phyloP scores from a whole-genome alignment of 345 rosid genomes.

The Populus pruinosa region DNA sequence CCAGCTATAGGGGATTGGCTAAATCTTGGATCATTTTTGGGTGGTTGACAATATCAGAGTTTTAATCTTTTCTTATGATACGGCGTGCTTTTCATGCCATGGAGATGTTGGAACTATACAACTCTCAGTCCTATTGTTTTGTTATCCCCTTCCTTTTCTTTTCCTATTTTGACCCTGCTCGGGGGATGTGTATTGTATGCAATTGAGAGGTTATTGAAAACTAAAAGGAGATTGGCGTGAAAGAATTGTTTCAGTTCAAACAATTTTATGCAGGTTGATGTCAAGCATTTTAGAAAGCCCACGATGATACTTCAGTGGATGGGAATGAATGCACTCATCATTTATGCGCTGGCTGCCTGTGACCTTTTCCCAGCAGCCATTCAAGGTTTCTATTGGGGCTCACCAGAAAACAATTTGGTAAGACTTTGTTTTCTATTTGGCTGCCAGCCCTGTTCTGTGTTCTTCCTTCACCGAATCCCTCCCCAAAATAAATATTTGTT shows the following conservation, averaged over 20 bases:
- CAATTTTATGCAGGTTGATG: conserved; percentile 47
- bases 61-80: neutral
- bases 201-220: neutral
- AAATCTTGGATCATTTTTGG: neutral
- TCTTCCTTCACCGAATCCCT: neutral
- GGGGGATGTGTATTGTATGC: neutral
- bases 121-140: neutral
- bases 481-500: neutral
- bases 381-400: conserved; percentile 57
- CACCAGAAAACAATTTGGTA: conserved; percentile 56
- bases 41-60: neutral
- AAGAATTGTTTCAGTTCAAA: neutral
- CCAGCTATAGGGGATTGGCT: neutral
- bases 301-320: conserved; percentile 45
- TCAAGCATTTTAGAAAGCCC: conserved; percentile 37
- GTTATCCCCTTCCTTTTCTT: neutral
- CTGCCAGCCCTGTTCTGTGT: neutral
- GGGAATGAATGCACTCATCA: conserved; percentile 61
- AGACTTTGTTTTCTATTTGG: neutral
- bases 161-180: neutral
- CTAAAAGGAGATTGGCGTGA: neutral
- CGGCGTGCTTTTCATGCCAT: neutral
- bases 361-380: conserved; percentile 47
- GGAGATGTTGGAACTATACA: neutral
- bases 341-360: conserved; percentile 51